Base-by-base conservation (phyloP, 345 rosid species). In the Rhodomyrtus tomentosa region DNA sequence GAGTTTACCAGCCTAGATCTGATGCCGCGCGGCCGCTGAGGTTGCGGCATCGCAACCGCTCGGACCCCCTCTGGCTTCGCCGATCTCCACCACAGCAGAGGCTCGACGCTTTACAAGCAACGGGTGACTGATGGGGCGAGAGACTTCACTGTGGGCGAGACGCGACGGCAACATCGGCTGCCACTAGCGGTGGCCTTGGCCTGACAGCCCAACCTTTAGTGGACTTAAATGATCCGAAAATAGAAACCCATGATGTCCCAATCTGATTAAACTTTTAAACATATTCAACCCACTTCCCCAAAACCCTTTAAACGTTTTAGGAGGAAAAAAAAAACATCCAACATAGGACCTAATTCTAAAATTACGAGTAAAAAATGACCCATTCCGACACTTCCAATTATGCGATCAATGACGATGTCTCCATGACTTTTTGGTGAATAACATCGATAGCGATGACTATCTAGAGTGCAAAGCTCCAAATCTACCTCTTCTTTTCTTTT, bases 121-220 rank as follows among this genome's bases (percentile, higher is more conserved):
- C 15, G 16, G 38, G 27, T 38, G 5, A 5, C 3, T 1, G 21
- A 58, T 3, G 38, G 27, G 13, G 1, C 36, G 27, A 18, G 5
- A 50, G 52, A 50, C 52, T 13, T 5, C 16, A 14, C 52, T 1
- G 7, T 5, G 7, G 2, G 6, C 21, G 7, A 52, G 22, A 6
- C 22, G 3, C 21, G 10, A 15, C 18, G 10, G 5, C 40, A 59
- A 59, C 1, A 7, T 0, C 20, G 10, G 21, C 32, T 16, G 40
- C 73, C 38, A 29, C 4, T n/a, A 4, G 73, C 0, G 0, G 8
- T 1, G 3, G 5, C 11, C 5, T 29, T 29, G 22, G 0, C 29
- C 10, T 1, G 10, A 29, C 29, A 29, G 40, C 21, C 40, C 7
- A 7, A n/a, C 0, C 36, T n/a, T 12, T n/a, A 5, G 0, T 0